Conservation (phyloP, 305 asterid genomes). For the Fraxinus velutina region DNA sequence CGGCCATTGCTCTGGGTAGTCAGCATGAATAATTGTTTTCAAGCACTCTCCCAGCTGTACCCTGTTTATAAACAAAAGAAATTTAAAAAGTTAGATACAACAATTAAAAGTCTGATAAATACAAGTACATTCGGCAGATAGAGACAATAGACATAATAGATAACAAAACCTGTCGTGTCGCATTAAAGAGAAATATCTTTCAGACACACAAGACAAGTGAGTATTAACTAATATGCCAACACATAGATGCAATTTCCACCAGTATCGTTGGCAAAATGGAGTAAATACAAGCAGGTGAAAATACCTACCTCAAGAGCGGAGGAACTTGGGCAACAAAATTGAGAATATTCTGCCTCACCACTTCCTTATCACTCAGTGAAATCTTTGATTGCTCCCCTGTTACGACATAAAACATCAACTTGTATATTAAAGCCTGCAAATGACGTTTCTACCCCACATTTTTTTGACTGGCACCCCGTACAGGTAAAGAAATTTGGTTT, state of each 20-base stretch:
- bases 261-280: background rate
- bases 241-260: background rate
- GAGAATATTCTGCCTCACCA: constrained; percentile 83
- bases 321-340: constrained; percentile 75
- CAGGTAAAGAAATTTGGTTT: background rate
- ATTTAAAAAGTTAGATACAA: constrained; percentile 16
- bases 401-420: constrained; percentile 8
- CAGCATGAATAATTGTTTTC: constrained; percentile 79
- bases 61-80: constrained; percentile 42
- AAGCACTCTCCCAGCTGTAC: constrained; percentile 93
- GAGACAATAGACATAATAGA: background rate
- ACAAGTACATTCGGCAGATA: constrained; percentile 5
- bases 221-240: background rate
- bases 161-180: background rate
- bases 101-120: constrained; percentile 14
- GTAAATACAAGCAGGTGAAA: background rate
- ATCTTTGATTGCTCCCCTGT: constrained; percentile 80
- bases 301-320: constrained; percentile 66
- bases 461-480: background rate
- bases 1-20: constrained; percentile 99
- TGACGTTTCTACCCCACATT: background rate
- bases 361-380: constrained; percentile 74
- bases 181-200: background rate
- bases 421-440: background rate
- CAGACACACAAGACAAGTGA: background rate